Conservation (phyloP, 78 protist genomes). For the Diacronema lutheri region DNA sequence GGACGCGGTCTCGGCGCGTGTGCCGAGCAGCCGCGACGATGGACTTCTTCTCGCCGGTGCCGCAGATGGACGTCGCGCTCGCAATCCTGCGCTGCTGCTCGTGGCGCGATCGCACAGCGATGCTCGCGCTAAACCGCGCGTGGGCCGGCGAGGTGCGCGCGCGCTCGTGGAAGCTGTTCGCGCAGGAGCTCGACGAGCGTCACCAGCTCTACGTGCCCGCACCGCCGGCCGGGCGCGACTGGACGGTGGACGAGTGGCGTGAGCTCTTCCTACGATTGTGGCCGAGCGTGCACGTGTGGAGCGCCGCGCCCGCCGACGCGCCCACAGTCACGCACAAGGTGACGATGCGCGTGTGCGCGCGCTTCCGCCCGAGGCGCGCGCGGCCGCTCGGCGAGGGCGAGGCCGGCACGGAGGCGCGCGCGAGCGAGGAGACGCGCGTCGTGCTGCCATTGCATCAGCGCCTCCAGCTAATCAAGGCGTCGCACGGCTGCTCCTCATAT, state of each 20-base stretch:
- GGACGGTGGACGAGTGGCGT: not conserved
- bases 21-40: no score
- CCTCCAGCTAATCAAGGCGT: not conserved
- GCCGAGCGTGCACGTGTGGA: not conserved
- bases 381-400: not conserved
- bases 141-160: not conserved
- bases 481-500: not conserved
- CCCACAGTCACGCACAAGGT: not conserved
- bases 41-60: no score
- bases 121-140: not conserved
- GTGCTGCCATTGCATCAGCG: slow-evolving; percentile 41
- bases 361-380: not conserved
- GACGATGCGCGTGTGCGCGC: not conserved
- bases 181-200: not conserved
- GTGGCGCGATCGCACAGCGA: not conserved
- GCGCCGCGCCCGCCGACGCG: not conserved
- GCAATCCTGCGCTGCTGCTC: not conserved
- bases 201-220: not conserved
- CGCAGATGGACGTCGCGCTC: not conserved
- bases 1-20: no score
- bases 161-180: not conserved
- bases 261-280: not conserved
- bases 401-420: not conserved
- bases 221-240: not conserved
- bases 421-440: not conserved